phyloP scores from a whole-genome alignment of 2,329 filamentous ascomycete genomes.

The Neonectria punicea region DNA sequence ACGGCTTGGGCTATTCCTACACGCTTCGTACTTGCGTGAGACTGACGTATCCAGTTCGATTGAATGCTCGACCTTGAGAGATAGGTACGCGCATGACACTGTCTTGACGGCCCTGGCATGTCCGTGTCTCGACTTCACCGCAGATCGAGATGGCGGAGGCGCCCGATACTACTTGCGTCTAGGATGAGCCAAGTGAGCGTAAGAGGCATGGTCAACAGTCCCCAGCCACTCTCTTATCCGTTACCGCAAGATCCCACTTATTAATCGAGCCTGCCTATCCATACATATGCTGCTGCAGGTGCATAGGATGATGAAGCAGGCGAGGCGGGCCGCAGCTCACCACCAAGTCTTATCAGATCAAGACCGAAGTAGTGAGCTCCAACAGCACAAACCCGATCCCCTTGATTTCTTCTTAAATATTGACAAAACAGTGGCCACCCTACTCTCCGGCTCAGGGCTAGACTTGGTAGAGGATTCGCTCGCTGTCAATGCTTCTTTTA shows the following conservation, averaged over 20 bases:
- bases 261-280: not conserved
- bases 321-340: not conserved
- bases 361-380: not conserved
- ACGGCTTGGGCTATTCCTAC: not conserved
- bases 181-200: not conserved
- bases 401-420: no score
- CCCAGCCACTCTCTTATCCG: not conserved
- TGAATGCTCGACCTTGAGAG: not conserved
- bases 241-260: not conserved
- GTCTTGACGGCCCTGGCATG: not conserved
- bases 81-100: not conserved
- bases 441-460: no score
- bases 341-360: not conserved
- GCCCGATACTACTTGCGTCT: not conserved
- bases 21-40: not conserved
- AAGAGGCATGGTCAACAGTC: not conserved
- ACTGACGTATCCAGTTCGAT: not conserved
- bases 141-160: not conserved
- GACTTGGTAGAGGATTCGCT: no score
- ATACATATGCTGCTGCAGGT: not conserved
- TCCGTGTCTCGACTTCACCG: not conserved
- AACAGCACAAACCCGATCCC: not conserved
- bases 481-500: no score
- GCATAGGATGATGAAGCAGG: not conserved
- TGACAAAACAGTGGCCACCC: no score